These are phyloP conservation scores for Monascus purpureus DNA, from an alignment of 495 filamentous ascomycete genomes.

Conservation along the genomic window DNA sequence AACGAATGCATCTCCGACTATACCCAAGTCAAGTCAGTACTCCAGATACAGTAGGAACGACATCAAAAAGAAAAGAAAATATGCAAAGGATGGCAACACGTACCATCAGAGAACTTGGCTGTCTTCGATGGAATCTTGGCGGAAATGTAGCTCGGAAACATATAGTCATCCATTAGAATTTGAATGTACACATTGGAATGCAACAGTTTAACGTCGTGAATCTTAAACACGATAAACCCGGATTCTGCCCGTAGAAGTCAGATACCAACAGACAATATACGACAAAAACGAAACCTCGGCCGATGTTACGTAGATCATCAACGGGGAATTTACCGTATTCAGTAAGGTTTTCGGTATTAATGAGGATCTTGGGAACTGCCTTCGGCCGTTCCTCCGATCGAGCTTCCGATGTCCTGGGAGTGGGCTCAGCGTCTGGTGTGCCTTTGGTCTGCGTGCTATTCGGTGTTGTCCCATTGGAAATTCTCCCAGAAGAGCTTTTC, in stretches of 20 bases:
- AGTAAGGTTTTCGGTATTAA: conserved; percentile 64
- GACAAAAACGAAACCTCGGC: too few relatives aligned
- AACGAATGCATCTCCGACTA: conserved; percentile 84
- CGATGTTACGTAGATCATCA: too few relatives aligned
- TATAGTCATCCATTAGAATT: conserved; percentile 85
- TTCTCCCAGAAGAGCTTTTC: conserved; percentile 11
- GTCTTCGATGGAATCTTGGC: conserved; percentile 51
- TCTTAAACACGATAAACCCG: conserved; percentile 85
- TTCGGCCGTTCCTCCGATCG: conserved; percentile 27
- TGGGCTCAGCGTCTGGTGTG: conserved; percentile 8
- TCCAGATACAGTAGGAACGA: too few relatives aligned
- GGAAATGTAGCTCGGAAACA: conserved; percentile 79
- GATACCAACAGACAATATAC: conserved; percentile 1
- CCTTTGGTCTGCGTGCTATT: conserved; percentile 25
- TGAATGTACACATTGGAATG: conserved; percentile 69
- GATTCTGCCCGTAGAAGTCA: conserved; percentile 43
- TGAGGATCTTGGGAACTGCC: conserved; percentile 57
- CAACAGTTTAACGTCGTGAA: conserved; percentile 74
- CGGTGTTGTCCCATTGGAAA: conserved; percentile 9
- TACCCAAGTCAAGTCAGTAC: conserved; percentile 5
- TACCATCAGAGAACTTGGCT: conserved; percentile 66
- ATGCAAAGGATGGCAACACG: too few relatives aligned
- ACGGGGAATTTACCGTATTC: conserved; percentile 57
- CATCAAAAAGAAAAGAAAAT: not conserved
- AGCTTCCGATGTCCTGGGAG: conserved; percentile 22